Evolutionary conservation across 2,329 filamentous ascomycete genomes (phyloP).

Genomic region (Neofusicoccum kwambonambiense): DNA sequence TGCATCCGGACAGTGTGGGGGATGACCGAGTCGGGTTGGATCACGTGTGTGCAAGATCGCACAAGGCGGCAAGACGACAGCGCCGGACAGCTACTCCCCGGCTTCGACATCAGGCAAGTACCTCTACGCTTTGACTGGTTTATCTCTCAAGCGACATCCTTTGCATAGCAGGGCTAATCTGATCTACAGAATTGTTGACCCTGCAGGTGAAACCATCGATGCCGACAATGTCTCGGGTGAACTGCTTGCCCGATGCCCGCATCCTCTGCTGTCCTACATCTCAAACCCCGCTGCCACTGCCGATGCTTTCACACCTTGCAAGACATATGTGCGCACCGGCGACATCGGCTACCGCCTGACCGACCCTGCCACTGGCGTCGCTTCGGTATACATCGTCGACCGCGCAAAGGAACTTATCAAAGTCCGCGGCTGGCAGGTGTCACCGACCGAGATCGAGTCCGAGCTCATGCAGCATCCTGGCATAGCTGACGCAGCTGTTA

Average conservation of each 20-base stretch:
- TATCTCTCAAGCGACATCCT: too few species aligned
- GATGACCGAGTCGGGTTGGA: constrained; percentile 53
- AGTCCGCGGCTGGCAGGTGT: constrained; percentile 51
- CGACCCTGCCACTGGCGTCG: background rate
- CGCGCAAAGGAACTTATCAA: constrained; percentile 47
- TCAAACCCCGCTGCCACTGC: constrained; percentile 16
- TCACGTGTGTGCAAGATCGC: constrained; percentile 25
- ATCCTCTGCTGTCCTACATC: constrained; percentile 15
- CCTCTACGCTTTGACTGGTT: background rate
- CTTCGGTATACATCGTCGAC: constrained; percentile 37
- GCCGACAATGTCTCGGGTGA: constrained; percentile 5
- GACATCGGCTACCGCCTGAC: constrained; percentile 17
- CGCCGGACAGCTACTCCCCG: constrained; percentile 7
- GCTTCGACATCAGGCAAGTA: constrained; percentile 14
- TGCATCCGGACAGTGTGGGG: constrained; percentile 53
- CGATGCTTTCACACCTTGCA: constrained; percentile 23
- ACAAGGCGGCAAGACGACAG: constrained; percentile 14
- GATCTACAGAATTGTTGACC: constrained; percentile 4
- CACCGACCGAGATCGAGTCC: constrained; percentile 50
- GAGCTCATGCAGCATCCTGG: constrained; percentile 43
- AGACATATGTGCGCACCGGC: constrained; percentile 19
- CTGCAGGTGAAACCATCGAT: background rate
- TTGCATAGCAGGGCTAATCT: too few species aligned
- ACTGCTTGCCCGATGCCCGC: background rate
- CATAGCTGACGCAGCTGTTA: constrained; percentile 41